phyloP scores from a whole-genome alignment of 805 yeast species.

The Maudiozyma saulgeensis region DNA sequence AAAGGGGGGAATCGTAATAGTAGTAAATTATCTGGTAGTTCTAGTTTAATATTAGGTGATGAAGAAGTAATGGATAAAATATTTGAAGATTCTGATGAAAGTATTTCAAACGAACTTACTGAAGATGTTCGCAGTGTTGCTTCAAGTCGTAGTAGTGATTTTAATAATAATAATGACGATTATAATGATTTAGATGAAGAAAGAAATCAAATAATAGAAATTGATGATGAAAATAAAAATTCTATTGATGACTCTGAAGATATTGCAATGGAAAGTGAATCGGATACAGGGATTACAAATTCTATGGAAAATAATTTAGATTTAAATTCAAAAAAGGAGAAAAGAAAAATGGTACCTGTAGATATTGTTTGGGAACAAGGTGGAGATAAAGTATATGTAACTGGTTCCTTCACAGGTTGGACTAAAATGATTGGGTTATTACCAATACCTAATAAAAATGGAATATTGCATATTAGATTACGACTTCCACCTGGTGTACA shows the following conservation, averaged over 20 bases:
- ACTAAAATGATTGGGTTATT: conserved; percentile 87
- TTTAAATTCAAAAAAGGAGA: neutral
- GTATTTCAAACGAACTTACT: neutral
- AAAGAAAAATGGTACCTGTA: conserved; percentile 34
- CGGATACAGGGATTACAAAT: neutral
- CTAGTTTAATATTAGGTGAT: neutral
- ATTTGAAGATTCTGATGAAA: neutral
- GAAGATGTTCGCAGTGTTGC: neutral
- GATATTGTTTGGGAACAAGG: conserved; percentile 94
- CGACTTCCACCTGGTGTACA: conserved; percentile 85
- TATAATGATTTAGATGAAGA: neutral
- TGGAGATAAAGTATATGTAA: conserved; percentile 86
- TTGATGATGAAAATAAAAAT: neutral
- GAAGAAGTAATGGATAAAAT: neutral
- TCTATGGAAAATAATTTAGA: neutral
- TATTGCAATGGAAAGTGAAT: neutral
- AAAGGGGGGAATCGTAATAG: neutral
- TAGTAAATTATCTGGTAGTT: neutral
- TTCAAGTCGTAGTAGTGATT: neutral
- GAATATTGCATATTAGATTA: conserved; percentile 49
- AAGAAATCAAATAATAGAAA: neutral
- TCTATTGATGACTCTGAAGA: neutral
- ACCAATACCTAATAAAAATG: conserved; percentile 26
- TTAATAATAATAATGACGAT: neutral
- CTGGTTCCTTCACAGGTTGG: conserved; percentile 98